A percentile compares a stretch with the other conserved stretches of the same genome.
phyloP scores from a whole-genome alignment of 768 basidiomycete genomes.

The Gloeopeniophorella convolvens region DNA sequence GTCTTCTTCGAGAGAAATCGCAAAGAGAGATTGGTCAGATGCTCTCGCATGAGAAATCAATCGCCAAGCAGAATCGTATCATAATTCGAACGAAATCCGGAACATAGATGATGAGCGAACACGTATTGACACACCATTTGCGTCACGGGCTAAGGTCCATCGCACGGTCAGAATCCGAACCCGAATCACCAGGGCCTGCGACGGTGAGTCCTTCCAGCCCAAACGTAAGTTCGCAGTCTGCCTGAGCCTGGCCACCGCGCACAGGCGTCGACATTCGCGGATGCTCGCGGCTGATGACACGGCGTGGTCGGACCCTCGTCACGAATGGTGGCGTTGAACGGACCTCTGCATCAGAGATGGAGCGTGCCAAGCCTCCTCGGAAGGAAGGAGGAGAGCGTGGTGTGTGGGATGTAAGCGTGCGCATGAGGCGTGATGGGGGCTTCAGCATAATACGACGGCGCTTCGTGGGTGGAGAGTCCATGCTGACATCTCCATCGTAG shows the following conservation, averaged over 20 bases:
- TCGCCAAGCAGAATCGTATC: too few relatives aligned
- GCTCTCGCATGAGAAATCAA: too few relatives aligned
- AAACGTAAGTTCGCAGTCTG: constrained; percentile 9
- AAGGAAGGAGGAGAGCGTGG: neutral
- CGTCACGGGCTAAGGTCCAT: neutral
- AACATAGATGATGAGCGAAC: too few relatives aligned
- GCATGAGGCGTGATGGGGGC: too few relatives aligned
- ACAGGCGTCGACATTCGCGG: neutral
- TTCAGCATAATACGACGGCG: too few relatives aligned
- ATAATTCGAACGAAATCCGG: too few relatives aligned
- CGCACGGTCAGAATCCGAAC: neutral
- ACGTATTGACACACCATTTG: too few relatives aligned
- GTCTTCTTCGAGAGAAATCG: too few relatives aligned
- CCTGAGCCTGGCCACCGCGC: neutral
- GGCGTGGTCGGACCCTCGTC: neutral
- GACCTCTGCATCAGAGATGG: neutral
- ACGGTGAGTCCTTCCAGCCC: constrained; percentile 8
- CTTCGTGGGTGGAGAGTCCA: neutral
- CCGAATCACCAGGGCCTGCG: neutral
- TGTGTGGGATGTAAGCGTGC: too few relatives aligned
- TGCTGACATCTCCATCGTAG: neutral
- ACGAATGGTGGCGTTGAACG: neutral
- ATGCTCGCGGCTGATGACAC: neutral
- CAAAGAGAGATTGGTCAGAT: too few relatives aligned
- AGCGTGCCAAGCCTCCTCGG: neutral